phyloP scores from a whole-genome alignment of 345 rosid species.

The Lepidium aucheri region DNA sequence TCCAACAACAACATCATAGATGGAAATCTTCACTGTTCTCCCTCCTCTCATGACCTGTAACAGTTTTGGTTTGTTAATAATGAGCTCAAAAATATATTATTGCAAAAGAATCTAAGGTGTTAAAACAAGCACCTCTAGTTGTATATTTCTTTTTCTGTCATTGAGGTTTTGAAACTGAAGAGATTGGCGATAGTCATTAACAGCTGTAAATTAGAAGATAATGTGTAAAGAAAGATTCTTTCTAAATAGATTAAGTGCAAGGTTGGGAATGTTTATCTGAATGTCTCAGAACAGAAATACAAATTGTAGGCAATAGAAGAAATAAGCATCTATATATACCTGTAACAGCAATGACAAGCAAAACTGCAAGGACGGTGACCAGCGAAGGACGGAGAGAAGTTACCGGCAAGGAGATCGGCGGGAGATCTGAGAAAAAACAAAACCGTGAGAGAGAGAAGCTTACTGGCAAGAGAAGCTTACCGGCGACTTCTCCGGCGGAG shows the following conservation, averaged over 20 bases:
- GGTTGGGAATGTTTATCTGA: background rate
- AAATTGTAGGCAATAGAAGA: background rate
- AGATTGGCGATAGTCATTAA: slow-evolving; percentile 96
- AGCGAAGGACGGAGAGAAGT: no score
- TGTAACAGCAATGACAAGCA: slow-evolving; percentile 91
- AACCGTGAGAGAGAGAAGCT: no score
- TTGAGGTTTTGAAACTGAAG: slow-evolving; percentile 96
- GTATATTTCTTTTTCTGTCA: slow-evolving; percentile 89
- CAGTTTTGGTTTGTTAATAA: background rate
- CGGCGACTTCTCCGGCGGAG: no score
- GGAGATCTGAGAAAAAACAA: no score
- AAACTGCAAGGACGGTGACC: no score
- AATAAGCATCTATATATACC: slow-evolving; percentile 36
- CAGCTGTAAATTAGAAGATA: slow-evolving; percentile 38
- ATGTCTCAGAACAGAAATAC: background rate
- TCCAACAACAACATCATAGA: slow-evolving; percentile 93
- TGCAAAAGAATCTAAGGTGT: background rate
- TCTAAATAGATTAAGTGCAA: background rate
- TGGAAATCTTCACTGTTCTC: slow-evolving; percentile 74
- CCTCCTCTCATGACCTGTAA: slow-evolving; percentile 87
- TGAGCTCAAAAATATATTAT: background rate
- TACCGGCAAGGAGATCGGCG: no score
- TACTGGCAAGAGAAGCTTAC: no score
- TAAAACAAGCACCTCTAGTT: slow-evolving; percentile 62
- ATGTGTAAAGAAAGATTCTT: background rate